Conservation (phyloP, 1,284 basidiomycete species). For the Leccinum cinnamomeum region DNA sequence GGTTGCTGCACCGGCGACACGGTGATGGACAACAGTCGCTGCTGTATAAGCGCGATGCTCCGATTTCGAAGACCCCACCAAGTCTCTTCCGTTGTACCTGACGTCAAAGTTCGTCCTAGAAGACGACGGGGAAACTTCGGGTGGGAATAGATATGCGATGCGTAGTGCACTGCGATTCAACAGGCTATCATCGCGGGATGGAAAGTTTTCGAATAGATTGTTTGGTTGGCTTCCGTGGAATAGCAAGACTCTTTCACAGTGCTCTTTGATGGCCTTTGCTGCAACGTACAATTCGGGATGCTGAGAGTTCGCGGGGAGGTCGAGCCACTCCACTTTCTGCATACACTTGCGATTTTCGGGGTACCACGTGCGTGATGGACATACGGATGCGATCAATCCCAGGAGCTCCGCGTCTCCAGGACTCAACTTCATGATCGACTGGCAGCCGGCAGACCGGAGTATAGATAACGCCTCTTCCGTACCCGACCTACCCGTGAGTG, state of each 20-base stretch:
- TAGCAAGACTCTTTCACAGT: slow-evolving; percentile 21
- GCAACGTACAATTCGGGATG: slow-evolving; percentile 31
- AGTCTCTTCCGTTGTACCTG: slow-evolving; percentile 11
- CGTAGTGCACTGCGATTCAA: slow-evolving; percentile 16
- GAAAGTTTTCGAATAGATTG: slow-evolving; percentile 4
- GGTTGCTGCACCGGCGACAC: not conserved
- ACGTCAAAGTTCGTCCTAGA: slow-evolving; percentile 1
- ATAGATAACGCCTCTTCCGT: slow-evolving; percentile 46
- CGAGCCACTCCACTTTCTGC: slow-evolving; percentile 32
- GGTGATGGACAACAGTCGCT: slow-evolving; percentile 8
- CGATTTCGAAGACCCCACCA: not conserved
- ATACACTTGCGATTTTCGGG: slow-evolving; percentile 36
- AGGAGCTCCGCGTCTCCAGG: slow-evolving; percentile 35
- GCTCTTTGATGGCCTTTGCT: slow-evolving; percentile 32
- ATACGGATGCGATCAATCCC: slow-evolving; percentile 35
- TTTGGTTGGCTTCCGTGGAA: slow-evolving; percentile 3
- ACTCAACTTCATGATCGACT: slow-evolving; percentile 41
- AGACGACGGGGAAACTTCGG: not conserved
- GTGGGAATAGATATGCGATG: slow-evolving; percentile 6
- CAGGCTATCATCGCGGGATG: slow-evolving; percentile 10
- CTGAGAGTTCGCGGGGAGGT: slow-evolving; percentile 32
- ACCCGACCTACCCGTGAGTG: slow-evolving; percentile 45
- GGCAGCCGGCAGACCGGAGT: slow-evolving; percentile 39
- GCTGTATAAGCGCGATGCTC: slow-evolving; percentile 16
- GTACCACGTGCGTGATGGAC: slow-evolving; percentile 39